Percentiles rank a stretch among this genome's conserved stretches.
These are phyloP conservation scores for Alternaria sp. DNA, from an alignment of 2,329 filamentous ascomycete genomes.

Conservation along the genomic window DNA sequence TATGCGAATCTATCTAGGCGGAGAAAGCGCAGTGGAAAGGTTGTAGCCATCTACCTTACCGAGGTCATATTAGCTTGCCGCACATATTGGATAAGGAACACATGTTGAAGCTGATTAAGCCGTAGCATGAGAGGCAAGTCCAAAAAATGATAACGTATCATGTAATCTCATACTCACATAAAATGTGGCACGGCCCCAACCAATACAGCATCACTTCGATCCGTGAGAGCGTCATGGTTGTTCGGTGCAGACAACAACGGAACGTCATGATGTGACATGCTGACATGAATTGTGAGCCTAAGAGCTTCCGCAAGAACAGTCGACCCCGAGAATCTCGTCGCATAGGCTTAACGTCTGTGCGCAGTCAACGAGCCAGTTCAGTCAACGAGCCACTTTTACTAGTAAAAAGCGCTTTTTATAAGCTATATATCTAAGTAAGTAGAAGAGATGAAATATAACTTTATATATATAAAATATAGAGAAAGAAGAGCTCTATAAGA, in stretches of 20 bases:
- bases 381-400: too few species aligned
- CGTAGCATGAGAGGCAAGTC: background rate
- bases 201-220: background rate
- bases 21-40: background rate
- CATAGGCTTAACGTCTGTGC: background rate
- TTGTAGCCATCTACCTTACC: background rate
- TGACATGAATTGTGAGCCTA: background rate
- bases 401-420: too few species aligned
- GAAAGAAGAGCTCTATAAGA: too few species aligned
- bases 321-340: background rate
- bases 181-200: background rate
- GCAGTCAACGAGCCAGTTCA: too few species aligned
- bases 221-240: background rate
- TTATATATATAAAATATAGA: too few species aligned
- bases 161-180: background rate
- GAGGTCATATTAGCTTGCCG: background rate
- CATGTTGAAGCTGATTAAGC: background rate
- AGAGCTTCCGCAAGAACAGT: background rate
- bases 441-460: too few species aligned
- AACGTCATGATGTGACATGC: background rate
- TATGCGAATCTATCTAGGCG: background rate
- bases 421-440: too few species aligned
- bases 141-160: background rate
- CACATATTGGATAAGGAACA: background rate
- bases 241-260: background rate